phyloP scores from a whole-genome alignment of 768 basidiomycete species.

The Mycena polygramma region DNA sequence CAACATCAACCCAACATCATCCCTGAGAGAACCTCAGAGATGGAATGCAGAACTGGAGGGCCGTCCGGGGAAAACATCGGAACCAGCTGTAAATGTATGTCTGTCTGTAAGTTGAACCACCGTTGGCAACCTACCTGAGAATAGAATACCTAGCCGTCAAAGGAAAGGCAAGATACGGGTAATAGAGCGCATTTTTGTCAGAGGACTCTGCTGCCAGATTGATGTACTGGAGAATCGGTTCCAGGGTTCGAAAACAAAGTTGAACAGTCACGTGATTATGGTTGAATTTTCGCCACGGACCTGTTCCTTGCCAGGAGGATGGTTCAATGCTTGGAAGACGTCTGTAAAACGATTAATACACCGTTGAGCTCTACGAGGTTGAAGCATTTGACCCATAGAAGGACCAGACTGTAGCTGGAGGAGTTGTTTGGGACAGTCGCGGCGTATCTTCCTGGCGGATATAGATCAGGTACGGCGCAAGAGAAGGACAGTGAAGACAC shows the following conservation, averaged over 20 bases:
- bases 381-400: neutral
- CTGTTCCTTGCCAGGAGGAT: neutral
- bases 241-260: neutral
- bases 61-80: too few relatives aligned
- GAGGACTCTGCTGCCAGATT: neutral
- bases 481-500: neutral
- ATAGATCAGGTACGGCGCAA: neutral
- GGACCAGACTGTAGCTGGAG: neutral
- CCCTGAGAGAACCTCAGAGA: too few relatives aligned
- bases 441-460: neutral
- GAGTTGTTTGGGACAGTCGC: neutral
- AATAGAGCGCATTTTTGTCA: neutral
- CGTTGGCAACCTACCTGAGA: too few relatives aligned
- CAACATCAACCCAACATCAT: too few relatives aligned
- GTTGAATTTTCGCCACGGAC: neutral
- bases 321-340: neutral
- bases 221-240: slow-evolving; percentile 4
- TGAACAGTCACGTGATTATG: slow-evolving; percentile 5
- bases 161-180: neutral
- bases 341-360: neutral
- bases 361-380: neutral
- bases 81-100: too few relatives aligned
- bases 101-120: too few relatives aligned
- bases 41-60: too few relatives aligned
- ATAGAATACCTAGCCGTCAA: too few relatives aligned